Evolutionary conservation across 345 rosid genomes (phyloP).

Genomic region (Erysimum cheiranthoides): DNA sequence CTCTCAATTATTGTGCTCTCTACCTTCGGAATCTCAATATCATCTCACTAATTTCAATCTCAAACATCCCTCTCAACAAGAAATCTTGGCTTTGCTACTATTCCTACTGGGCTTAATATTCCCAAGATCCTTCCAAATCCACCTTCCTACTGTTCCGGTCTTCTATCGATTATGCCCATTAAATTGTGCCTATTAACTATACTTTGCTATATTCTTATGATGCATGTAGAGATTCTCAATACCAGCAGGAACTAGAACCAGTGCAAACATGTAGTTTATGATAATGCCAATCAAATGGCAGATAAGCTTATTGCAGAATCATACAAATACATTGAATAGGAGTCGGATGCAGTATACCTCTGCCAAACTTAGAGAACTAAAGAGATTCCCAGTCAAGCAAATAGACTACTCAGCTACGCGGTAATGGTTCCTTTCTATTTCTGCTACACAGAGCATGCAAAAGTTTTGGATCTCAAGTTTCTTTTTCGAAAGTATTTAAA

Average conservation of each 20-base stretch:
- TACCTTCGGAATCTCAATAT: background rate
- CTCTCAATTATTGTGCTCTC: background rate
- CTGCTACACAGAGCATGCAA: background rate
- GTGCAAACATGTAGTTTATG: too few relatives aligned
- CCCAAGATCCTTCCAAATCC: background rate
- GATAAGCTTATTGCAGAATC: background rate
- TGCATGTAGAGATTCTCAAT: background rate
- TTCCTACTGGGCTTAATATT: background rate
- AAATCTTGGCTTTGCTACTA: background rate
- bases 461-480: background rate
- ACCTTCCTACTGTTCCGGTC: background rate
- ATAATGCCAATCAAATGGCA: too few relatives aligned
- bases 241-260: background rate
- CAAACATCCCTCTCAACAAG: slow-evolving; percentile 8
- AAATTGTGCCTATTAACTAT: too few relatives aligned
- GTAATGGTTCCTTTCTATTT: background rate
- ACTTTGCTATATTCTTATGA: background rate
- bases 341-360: background rate
- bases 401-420: background rate
- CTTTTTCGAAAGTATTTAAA: slow-evolving; percentile 7
- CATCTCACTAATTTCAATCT: background rate
- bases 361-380: background rate
- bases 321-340: background rate
- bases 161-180: background rate
- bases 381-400: background rate